Conservation (phyloP, 192 early-diverging fungal genomes). For the Pecoramyces ruminantium region DNA sequence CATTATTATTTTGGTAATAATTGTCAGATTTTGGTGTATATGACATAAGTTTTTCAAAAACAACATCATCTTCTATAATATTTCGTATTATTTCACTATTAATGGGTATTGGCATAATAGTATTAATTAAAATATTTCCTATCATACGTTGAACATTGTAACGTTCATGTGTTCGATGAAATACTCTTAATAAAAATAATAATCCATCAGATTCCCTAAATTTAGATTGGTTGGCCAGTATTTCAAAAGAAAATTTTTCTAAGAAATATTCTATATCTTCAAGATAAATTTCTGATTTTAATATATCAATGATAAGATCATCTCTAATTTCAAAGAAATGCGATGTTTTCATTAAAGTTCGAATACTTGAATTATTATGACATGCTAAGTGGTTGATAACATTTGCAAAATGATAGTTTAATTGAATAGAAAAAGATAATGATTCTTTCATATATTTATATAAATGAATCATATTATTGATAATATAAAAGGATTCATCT, state of each 20-base stretch:
- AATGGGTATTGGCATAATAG: neutral
- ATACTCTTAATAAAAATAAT: neutral
- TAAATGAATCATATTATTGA: neutral
- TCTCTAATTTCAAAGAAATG: neutral
- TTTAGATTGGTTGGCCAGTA: neutral
- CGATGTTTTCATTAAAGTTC: neutral
- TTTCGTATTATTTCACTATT: neutral
- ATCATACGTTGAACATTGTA: neutral
- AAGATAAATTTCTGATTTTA: neutral
- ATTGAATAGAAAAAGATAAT: neutral
- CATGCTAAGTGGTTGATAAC: neutral
- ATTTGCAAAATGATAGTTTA: neutral
- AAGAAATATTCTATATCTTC: neutral
- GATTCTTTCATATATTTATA: neutral
- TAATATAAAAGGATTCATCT: neutral
- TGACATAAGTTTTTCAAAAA: neutral
- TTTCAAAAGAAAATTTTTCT: neutral
- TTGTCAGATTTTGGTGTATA: neutral
- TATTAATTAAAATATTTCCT: neutral
- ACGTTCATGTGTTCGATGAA: neutral
- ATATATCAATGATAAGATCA: neutral
- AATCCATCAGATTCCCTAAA: neutral
- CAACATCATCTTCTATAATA: neutral
- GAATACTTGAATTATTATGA: neutral
- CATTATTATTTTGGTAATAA: neutral